phyloP scores from a whole-genome alignment of 371 early-diverging fungal genomes.

The Lichtheimia ramosa region DNA sequence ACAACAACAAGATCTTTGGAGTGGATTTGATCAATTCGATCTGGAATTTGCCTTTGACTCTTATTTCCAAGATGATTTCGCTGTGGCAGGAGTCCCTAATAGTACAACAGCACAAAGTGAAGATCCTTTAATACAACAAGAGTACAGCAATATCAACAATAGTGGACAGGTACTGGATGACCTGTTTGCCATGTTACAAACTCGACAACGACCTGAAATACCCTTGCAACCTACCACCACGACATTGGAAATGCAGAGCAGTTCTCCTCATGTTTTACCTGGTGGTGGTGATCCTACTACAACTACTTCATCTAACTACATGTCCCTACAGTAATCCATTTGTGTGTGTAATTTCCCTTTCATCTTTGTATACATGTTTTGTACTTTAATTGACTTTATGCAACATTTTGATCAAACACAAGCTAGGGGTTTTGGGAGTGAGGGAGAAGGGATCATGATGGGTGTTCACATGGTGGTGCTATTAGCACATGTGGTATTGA shows the following conservation, averaged over 20 bases:
- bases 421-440: neutral
- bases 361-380: neutral
- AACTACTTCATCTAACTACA: neutral
- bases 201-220: constrained; percentile 26
- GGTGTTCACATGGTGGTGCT: neutral
- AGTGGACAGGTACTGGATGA: constrained; percentile 29
- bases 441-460: neutral
- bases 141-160: constrained; percentile 2
- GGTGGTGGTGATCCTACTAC: neutral
- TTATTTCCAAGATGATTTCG: constrained; percentile 38
- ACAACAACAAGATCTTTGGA: constrained; percentile 8
- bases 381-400: neutral
- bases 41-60: constrained; percentile 28
- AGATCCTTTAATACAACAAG: neutral
- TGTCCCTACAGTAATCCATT: neutral
- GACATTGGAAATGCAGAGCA: constrained; percentile 4
- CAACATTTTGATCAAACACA: neutral
- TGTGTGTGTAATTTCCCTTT: neutral
- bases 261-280: neutral
- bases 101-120: constrained; percentile 1
- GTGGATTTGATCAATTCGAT: constrained; percentile 13
- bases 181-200: constrained; percentile 27
- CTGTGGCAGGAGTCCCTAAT: constrained; percentile 6
- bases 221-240: constrained; percentile 15
- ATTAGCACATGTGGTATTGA: neutral